A percentile compares a stretch with the other conserved stretches of the same genome.
phyloP scores from a whole-genome alignment of 495 filamentous ascomycete genomes.

The Aspergillus kassunensis region DNA sequence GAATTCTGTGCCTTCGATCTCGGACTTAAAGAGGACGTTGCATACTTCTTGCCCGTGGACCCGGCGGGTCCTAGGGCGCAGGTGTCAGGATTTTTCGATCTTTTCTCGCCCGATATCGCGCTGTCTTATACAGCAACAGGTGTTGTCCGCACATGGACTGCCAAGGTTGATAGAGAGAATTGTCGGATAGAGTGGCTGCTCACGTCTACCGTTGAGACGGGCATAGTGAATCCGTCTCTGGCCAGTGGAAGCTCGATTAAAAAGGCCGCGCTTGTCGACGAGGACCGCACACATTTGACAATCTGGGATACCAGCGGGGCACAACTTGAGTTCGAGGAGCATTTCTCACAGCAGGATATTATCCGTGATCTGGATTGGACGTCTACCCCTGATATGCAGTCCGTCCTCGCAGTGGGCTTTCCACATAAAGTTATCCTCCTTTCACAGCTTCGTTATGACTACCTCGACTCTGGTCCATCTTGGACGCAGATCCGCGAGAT shows the following conservation, averaged over 20 bases:
- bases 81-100: constrained; percentile 78
- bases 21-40: constrained; percentile 66
- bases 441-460: constrained; percentile 93
- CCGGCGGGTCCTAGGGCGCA: constrained; percentile 71
- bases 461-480: constrained; percentile 81
- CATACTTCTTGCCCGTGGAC: constrained; percentile 85
- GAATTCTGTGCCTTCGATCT: constrained; percentile 73
- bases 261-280: constrained; percentile 80
- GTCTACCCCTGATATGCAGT: constrained; percentile 85
- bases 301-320: constrained; percentile 88
- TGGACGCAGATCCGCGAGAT: constrained; percentile 86
- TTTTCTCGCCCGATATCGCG: constrained; percentile 83
- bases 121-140: constrained; percentile 80
- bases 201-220: constrained; percentile 79
- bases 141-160: constrained; percentile 80
- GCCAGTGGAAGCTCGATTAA: constrained; percentile 83
- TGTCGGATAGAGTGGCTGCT: constrained; percentile 72
- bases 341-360: constrained; percentile 65
- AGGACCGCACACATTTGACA: constrained; percentile 67
- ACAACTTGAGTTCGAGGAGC: constrained; percentile 75
- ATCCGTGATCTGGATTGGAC: constrained; percentile 94
- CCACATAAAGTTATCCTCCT: constrained; percentile 77
- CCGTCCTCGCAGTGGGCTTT: constrained; percentile 88
- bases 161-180: constrained; percentile 58
- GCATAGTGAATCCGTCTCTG: constrained; percentile 66